Conservation (phyloP, 768 basidiomycete genomes). For the Leccinum subgranulosum region DNA sequence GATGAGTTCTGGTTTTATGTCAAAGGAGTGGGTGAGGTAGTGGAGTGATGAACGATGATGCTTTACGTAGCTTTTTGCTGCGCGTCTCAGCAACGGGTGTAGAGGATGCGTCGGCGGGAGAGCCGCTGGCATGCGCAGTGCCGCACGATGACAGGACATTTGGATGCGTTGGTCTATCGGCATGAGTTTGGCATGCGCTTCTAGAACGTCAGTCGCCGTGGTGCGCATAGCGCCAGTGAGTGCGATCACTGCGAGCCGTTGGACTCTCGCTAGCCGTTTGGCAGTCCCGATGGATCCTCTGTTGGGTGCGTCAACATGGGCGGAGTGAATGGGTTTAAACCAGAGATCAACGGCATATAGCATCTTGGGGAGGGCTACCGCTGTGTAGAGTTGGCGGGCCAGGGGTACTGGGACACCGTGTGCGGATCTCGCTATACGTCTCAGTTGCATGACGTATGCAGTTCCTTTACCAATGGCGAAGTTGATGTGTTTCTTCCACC, state of each 20-base stretch:
- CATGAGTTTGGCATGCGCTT: too few relatives aligned
- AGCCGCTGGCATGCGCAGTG: too few relatives aligned
- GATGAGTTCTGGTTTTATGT: neutral
- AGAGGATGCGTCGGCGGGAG: too few relatives aligned
- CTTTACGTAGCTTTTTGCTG: neutral
- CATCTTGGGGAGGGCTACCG: neutral
- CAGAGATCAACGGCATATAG: neutral
- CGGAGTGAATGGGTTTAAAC: neutral
- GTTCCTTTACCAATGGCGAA: neutral
- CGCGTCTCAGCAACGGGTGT: too few relatives aligned
- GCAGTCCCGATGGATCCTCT: neutral
- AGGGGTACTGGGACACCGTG: neutral
- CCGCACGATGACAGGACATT: too few relatives aligned
- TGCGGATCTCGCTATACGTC: neutral
- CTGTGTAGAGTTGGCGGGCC: neutral
- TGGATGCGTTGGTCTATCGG: too few relatives aligned
- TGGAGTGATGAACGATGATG: neutral
- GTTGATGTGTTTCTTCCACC: neutral
- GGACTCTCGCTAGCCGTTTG: fast-evolving
- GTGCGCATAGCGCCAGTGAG: too few relatives aligned
- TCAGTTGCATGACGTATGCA: neutral
- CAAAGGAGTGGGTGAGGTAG: neutral
- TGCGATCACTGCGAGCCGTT: neutral
- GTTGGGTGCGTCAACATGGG: neutral
- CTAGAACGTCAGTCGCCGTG: too few relatives aligned